These are phyloP conservation scores for Jasminum sambac DNA, from an alignment of 257 asterid species.

Conservation along the genomic window DNA sequence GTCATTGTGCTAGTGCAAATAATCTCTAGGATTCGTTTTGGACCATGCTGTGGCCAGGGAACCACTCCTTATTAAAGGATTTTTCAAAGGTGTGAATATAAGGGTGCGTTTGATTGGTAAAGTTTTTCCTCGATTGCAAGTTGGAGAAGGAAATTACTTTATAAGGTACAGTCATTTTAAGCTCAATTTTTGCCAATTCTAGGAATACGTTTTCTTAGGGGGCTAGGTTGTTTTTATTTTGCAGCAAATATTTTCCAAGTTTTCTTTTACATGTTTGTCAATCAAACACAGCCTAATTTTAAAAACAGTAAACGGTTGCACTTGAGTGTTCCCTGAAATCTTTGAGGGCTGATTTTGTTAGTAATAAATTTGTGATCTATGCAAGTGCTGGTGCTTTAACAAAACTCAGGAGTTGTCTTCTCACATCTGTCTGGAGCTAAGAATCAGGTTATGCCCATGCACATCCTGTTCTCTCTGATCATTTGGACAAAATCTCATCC, in stretches of 20 bases:
- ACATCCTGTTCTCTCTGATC: neutral
- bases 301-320: neutral
- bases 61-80: neutral
- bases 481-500: neutral
- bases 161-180: too few species aligned
- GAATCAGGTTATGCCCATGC: neutral
- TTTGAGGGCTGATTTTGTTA: neutral
- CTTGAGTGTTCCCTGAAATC: neutral
- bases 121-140: too few species aligned
- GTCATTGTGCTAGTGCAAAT: slow-evolving; percentile 3
- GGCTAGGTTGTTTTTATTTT: too few species aligned
- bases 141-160: too few species aligned
- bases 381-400: neutral
- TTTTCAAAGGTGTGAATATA: neutral
- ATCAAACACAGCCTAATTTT: too few species aligned
- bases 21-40: neutral
- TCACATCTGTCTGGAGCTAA: neutral
- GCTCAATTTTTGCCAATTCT: too few species aligned
- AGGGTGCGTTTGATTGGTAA: too few species aligned
- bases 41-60: neutral
- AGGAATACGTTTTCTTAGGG: too few species aligned
- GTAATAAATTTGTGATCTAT: neutral
- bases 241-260: too few species aligned
- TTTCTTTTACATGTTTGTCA: too few species aligned
- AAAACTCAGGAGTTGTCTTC: neutral